Evolutionary conservation across 768 basidiomycete genomes (phyloP), one percentile per base, ranked within the genome.

Genomic region (Lentinula edodes): DNA sequence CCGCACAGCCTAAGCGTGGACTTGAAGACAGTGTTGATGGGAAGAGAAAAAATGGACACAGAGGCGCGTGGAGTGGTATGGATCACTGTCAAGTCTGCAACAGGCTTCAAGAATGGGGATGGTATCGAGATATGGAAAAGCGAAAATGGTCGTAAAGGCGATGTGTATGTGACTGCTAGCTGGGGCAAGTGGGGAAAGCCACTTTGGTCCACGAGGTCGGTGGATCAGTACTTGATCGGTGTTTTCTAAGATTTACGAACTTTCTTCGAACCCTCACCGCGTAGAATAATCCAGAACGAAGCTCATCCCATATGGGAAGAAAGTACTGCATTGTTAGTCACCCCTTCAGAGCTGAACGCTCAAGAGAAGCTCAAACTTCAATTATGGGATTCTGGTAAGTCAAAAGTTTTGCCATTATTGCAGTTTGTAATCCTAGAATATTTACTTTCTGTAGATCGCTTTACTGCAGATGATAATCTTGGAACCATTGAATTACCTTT

Each of bases 1-100:
- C 91, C 90, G 12, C 83, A 85, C 67, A 87, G 86, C 59, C 73
- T 90, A 71, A 89, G 83, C 2, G 64, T 92, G 42, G 88, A 91
- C 67, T 62, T 93, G 60, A 85, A 88, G 73, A 79, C 83, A 42
- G 70, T 89, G 66, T 71, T 90, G 35, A 80, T 78, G 62, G 86
- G 85, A 0, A 77, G 80, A 41, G 83, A 83, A 60, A 84, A 78
- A 70, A 78, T 85, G 78, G 84, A 88, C 66, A 89, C 87, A 3
- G 77, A 82, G 16, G 83, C 88, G 0, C 66, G 86, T 18, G 90
- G 90, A 13, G 80, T 89, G 2, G 74, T 92, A 57, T 70, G 88
- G 35, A 78, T 91, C 52, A 86, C 83, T 9, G 79, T 91, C 9
- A 83, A 86, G 64, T 75, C 83, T 52, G 88, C 87, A 16, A 78